Conservation (phyloP, 257 asterid species). For the Echium plantagineum region DNA sequence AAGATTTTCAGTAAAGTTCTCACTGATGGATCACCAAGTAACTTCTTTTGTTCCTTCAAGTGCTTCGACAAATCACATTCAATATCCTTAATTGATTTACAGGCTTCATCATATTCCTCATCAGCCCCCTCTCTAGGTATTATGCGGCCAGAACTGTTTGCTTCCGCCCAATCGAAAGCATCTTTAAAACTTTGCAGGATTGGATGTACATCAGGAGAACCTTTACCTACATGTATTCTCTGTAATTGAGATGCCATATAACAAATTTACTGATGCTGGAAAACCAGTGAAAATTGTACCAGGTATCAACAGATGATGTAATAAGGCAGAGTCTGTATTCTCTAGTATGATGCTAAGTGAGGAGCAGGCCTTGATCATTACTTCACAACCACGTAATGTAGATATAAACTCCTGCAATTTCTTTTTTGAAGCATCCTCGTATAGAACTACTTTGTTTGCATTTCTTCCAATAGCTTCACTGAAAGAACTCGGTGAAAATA, state of each 20-base stretch:
- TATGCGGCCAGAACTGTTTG: slow-evolving; percentile 79
- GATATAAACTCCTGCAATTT: slow-evolving; percentile 86
- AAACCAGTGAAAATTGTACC: slow-evolving; percentile 36
- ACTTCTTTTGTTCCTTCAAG: slow-evolving; percentile 66
- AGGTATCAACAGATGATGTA: slow-evolving; percentile 53
- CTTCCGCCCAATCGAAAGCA: slow-evolving; percentile 96
- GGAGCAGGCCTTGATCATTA: slow-evolving; percentile 61
- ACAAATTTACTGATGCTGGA: slow-evolving; percentile 5
- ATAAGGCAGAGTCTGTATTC: slow-evolving; percentile 48
- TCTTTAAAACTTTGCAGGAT: slow-evolving; percentile 68
- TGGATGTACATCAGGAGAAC: slow-evolving; percentile 49
- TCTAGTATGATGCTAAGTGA: slow-evolving; percentile 46
- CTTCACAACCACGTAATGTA: slow-evolving; percentile 81
- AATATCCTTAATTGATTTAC: slow-evolving; percentile 50
- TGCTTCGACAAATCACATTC: slow-evolving; percentile 58
- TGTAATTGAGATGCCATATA: slow-evolving; percentile 22
- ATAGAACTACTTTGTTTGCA: slow-evolving; percentile 71
- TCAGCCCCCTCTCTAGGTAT: slow-evolving; percentile 92
- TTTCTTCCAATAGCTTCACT: slow-evolving; percentile 92
- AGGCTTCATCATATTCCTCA: slow-evolving; percentile 76
- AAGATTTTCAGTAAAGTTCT: slow-evolving; percentile 15
- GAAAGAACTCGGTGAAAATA: slow-evolving; percentile 17
- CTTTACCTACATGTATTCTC: slow-evolving; percentile 39
- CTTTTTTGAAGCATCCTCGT: slow-evolving; percentile 88
- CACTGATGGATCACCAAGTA: slow-evolving; percentile 82